Base-by-base conservation (phyloP, 495 filamentous ascomycete species). In the Glutinoglossum americanum region DNA sequence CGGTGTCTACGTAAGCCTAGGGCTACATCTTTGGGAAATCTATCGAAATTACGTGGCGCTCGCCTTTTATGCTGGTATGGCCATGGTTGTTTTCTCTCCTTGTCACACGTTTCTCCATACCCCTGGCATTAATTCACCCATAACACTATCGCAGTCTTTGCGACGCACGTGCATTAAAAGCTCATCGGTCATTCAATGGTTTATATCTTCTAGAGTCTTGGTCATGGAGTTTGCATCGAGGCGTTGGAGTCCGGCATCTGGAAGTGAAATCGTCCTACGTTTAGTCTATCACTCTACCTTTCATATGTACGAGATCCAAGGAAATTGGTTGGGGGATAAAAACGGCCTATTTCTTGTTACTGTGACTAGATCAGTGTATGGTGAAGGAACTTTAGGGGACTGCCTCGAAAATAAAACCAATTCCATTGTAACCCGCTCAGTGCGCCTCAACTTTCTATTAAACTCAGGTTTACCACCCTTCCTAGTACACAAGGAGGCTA, bases 361-460 rank as follows among this genome's bases (percentile, higher is more conserved):
- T 17, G 7, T 32, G 13, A 53, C 7, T 53, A 30, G 49, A 53
- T 8, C 9, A 28, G 49, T 15, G 49, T 27, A 32, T 53, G 26
- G 23, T 53, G 30, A 27, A 28, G 41, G 41, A 45, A 45, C 41
- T 11, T n/a, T 4, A 45, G 41, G 41, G 17, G 19, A 45, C 41
- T 19, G n/a, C 13, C 17, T 45, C 41, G 41, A 10, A 21, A 45
- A 56, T 27, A 56, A 23, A 23, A 53, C 30, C 25, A 28, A 53
- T 25, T 51, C 47, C 19, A 51, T 25, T 51, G 47, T 17, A 17
- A 17, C 32, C 11, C 4, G 32, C 32, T 35, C 11, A 35, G 32
- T 17, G 15, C 28, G 51, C 15, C 21, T 56, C 70, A 70, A 56
- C 15, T 41, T 15, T 41, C 1, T 41, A 4, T 2, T 41, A 41